phyloP scores from a whole-genome alignment of 495 filamentous ascomycete species.

The Parmelia sp. region DNA sequence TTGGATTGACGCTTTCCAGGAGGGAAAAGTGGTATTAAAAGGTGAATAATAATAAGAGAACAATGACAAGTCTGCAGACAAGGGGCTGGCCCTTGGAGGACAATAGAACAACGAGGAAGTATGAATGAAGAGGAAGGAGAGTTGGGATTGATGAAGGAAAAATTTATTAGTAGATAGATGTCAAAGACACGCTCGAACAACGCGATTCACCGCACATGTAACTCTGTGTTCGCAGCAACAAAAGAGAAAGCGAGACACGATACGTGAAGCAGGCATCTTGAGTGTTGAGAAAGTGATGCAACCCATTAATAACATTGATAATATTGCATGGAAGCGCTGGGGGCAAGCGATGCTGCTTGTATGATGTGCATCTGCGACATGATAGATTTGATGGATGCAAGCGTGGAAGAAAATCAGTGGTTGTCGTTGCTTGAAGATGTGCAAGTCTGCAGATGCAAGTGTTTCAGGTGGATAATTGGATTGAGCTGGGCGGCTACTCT shows the following conservation, averaged over 20 bases:
- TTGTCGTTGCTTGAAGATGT: not conserved
- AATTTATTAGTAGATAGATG: not conserved
- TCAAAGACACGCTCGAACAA: not conserved
- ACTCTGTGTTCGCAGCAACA: not conserved
- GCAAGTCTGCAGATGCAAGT: slow-evolving; percentile 20
- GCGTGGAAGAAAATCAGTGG: not conserved
- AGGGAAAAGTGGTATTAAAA: not conserved
- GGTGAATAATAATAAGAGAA: not conserved
- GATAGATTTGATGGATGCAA: not conserved
- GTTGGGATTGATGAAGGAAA: not conserved
- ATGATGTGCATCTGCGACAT: not conserved
- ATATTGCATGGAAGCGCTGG: slow-evolving; percentile 6
- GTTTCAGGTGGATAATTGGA: slow-evolving; percentile 1
- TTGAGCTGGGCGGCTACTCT: slow-evolving; percentile 5
- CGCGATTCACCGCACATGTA: not conserved
- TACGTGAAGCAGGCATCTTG: not conserved
- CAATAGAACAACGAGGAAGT: not conserved
- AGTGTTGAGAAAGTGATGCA: not conserved
- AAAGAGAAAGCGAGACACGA: not conserved
- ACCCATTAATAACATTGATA: too few species aligned
- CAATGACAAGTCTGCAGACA: not conserved
- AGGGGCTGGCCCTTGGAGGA: not conserved
- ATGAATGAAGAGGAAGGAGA: not conserved
- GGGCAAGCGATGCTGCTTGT: not conserved
- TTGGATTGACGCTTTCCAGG: not conserved